Evolutionary conservation across 441 rosid species (phyloP).

Genomic region (Adansonia gregorii): DNA sequence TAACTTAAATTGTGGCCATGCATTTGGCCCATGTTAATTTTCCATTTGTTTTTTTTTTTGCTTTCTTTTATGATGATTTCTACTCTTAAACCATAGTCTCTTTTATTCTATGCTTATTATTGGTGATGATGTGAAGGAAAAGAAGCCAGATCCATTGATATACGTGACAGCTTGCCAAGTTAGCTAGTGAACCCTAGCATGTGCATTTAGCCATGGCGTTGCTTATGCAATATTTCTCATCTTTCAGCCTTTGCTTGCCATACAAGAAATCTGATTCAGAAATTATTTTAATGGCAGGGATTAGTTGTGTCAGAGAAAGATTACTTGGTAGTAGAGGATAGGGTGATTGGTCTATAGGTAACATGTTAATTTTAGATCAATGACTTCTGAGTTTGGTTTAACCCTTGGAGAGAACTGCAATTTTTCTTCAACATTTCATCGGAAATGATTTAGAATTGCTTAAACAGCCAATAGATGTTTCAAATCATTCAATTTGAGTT

Average conservation of each 20-base stretch:
- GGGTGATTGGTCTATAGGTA: slow-evolving; percentile 90
- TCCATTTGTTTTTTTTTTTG: background rate
- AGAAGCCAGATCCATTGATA: slow-evolving; percentile 90
- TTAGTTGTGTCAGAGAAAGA: slow-evolving; percentile 68
- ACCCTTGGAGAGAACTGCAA: background rate
- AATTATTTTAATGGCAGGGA: slow-evolving; percentile 48
- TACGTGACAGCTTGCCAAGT: slow-evolving; percentile 79
- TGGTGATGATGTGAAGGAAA: slow-evolving; percentile 97
- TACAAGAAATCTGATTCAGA: slow-evolving; percentile 5
- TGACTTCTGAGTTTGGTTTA: background rate
- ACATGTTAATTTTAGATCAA: slow-evolving; percentile 7
- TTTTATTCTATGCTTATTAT: slow-evolving; percentile 16
- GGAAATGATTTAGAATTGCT: background rate
- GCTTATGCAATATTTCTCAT: background rate
- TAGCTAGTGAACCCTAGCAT: slow-evolving; percentile 23
- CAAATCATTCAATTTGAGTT: background rate
- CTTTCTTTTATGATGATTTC: background rate
- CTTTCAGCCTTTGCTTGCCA: background rate
- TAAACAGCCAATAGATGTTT: background rate
- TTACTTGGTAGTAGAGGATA: slow-evolving; percentile 91
- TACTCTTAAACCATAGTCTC: background rate
- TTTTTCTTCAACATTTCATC: background rate
- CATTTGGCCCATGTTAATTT: background rate
- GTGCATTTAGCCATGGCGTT: background rate
- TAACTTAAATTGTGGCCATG: no score